A percentile compares a stretch with the other conserved stretches of the same genome.
phyloP scores from a whole-genome alignment of 495 filamentous ascomycete genomes.

The Acidomyces sp. region DNA sequence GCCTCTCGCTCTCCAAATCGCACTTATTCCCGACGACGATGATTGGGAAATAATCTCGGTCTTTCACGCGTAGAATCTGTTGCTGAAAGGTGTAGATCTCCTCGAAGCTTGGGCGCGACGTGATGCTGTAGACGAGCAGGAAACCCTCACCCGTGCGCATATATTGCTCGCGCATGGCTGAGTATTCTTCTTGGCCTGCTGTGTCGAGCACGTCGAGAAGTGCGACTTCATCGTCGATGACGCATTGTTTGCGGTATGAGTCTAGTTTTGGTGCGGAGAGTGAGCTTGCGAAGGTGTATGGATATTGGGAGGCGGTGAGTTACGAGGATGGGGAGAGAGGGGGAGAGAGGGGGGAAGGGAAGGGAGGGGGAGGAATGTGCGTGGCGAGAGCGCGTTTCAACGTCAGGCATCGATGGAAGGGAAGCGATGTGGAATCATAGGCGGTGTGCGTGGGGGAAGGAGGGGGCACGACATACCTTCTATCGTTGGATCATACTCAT shows the following conservation, averaged over 20 bases:
- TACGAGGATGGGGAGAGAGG: no score
- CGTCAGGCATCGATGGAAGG: no score
- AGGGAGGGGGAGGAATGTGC: no score
- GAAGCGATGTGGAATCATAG: background rate
- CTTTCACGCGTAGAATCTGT: slow-evolving; percentile 95
- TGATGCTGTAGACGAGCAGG: slow-evolving; percentile 95
- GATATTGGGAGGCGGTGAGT: no score
- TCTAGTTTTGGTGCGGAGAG: slow-evolving; percentile 41
- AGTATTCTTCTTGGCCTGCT: slow-evolving; percentile 97
- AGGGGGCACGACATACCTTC: slow-evolving; percentile 63
- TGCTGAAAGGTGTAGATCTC: slow-evolving; percentile 97
- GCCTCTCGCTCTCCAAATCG: slow-evolving; percentile 83
- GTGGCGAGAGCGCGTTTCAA: no score
- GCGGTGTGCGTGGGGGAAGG: background rate
- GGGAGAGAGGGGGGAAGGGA: no score
- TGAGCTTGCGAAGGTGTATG: slow-evolving; percentile 18
- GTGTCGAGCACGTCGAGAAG: slow-evolving; percentile 96
- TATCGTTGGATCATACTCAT: slow-evolving; percentile 98
- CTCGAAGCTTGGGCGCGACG: slow-evolving; percentile 90
- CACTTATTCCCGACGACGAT: slow-evolving; percentile 99
- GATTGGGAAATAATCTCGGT: slow-evolving; percentile 98
- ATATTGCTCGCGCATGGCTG: slow-evolving; percentile 98
- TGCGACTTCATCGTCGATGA: slow-evolving; percentile 95
- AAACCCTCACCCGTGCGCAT: slow-evolving; percentile 99
- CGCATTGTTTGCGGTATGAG: slow-evolving; percentile 98